These are phyloP conservation scores for Flaveria ramosissima DNA, from an alignment of 129 eudicot species.

Conservation along the genomic window DNA sequence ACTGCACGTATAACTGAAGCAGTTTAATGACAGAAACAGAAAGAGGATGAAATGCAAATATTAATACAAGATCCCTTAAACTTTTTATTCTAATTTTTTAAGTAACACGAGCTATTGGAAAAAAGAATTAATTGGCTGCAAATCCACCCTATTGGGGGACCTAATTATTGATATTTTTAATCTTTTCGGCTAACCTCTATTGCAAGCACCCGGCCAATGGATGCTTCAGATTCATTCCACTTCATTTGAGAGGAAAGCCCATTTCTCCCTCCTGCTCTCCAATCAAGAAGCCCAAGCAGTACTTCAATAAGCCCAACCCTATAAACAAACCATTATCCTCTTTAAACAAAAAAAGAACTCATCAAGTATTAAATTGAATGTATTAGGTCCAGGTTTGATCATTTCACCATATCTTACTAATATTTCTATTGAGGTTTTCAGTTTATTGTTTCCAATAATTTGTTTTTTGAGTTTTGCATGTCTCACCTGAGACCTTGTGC, in stretches of 20 bases:
- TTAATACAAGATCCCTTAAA: not conserved
- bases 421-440: not conserved
- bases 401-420: conserved; percentile 11
- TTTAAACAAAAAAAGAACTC: not conserved
- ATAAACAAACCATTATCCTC: conserved; percentile 22
- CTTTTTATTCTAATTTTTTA: not conserved
- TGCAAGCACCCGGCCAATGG: conserved; percentile 96
- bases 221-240: conserved; percentile 99
- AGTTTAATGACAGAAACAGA: not conserved
- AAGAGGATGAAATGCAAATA: conserved; percentile 2
- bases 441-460: not conserved
- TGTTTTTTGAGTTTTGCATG: not conserved
- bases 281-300: conserved; percentile 98
- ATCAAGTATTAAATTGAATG: conserved; percentile 10
- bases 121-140: conserved; percentile 1
- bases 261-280: conserved; percentile 96
- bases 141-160: not conserved
- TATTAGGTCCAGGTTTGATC: not conserved
- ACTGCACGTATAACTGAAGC: not conserved
- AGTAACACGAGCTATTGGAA: not conserved
- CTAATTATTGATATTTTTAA: not conserved
- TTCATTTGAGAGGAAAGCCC: conserved; percentile 92
- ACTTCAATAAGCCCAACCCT: conserved; percentile 99
- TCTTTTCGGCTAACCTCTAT: conserved; percentile 62
- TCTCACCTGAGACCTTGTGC: conserved; percentile 97